phyloP scores from a whole-genome alignment of 2,329 filamentous ascomycete species.

The Colletotrichum gloeosporioides region DNA sequence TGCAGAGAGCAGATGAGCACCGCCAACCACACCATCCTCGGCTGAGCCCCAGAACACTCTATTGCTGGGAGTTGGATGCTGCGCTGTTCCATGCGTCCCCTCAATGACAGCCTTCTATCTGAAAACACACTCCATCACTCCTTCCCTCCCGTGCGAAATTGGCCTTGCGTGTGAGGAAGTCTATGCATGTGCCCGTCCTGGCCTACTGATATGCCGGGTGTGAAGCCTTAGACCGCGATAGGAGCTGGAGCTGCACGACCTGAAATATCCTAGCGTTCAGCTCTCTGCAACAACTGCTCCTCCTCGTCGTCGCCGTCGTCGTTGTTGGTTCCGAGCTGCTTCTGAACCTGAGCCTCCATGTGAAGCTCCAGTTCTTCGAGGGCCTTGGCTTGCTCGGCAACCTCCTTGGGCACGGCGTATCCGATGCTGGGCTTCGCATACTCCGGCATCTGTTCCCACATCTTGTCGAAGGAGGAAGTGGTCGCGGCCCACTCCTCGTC shows the following conservation, averaged over 20 bases:
- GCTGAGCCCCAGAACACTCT: not conserved
- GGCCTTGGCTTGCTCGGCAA: not conserved
- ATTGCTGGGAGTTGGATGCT: not conserved
- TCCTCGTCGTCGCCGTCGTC: not conserved
- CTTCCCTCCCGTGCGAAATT: not conserved
- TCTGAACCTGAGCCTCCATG: not conserved
- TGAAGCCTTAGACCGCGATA: not conserved
- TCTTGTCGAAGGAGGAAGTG: conserved; percentile 26
- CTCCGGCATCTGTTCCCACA: conserved; percentile 35
- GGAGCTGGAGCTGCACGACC: not conserved
- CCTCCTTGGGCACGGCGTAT: not conserved
- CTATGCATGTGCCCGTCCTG: not conserved
- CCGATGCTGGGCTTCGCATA: conserved; percentile 32
- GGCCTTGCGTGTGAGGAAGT: not conserved
- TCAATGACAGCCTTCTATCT: not conserved
- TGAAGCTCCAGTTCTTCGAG: not conserved
- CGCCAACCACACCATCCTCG: not conserved
- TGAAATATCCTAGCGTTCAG: not conserved
- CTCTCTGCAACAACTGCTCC: not conserved
- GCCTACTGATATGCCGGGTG: not conserved
- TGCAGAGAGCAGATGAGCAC: not conserved
- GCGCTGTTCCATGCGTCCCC: not conserved
- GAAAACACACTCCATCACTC: not conserved
- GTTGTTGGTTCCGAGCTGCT: not conserved
- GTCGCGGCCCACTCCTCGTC: conserved; percentile 12